Evolutionary conservation across 139 green algal genomes (phyloP).

Genomic region (Helicosporidium sp.): DNA sequence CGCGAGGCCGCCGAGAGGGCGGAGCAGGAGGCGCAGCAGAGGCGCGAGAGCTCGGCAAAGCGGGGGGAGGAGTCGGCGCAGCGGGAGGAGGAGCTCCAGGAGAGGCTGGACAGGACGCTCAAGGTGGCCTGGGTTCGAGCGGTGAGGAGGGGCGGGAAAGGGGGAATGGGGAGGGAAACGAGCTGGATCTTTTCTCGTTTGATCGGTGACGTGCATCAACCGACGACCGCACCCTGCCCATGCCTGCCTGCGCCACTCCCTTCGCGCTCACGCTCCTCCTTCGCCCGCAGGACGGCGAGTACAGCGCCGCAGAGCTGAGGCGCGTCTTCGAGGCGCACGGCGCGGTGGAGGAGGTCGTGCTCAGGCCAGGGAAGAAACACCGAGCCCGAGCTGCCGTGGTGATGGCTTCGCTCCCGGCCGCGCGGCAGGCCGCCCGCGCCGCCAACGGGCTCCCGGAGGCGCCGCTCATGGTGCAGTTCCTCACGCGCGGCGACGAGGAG

Average conservation of each 20-base stretch:
- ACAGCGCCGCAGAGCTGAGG: slow-evolving; percentile 15
- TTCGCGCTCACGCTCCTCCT: background rate
- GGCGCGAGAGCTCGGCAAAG: background rate
- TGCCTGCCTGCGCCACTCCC: background rate
- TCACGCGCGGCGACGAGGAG: background rate
- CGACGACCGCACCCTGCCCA: too few species aligned
- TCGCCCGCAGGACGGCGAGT: slow-evolving; percentile 10
- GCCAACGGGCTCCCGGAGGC: slow-evolving; percentile 4
- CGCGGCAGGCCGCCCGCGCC: slow-evolving; percentile 6
- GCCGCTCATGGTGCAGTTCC: slow-evolving; percentile 23
- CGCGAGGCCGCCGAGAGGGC: slow-evolving; percentile 2
- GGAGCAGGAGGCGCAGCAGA: background rate
- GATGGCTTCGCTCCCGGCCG: slow-evolving; percentile 21
- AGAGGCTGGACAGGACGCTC: slow-evolving; percentile 29
- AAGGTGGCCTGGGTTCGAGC: slow-evolving; percentile 34
- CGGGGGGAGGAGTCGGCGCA: slow-evolving; percentile 4
- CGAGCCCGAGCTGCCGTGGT: slow-evolving; percentile 37
- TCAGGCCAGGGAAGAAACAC: slow-evolving; percentile 18
- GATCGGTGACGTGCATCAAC: background rate
- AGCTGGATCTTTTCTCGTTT: background rate
- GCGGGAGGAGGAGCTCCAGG: slow-evolving; percentile 7
- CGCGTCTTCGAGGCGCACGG: slow-evolving; percentile 26
- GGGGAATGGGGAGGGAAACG: background rate
- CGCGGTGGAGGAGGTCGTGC: slow-evolving; percentile 37
- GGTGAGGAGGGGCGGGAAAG: too few species aligned